phyloP scores from a whole-genome alignment of 2,329 filamentous ascomycete genomes.

The Purpureocillium takamizusanense region DNA sequence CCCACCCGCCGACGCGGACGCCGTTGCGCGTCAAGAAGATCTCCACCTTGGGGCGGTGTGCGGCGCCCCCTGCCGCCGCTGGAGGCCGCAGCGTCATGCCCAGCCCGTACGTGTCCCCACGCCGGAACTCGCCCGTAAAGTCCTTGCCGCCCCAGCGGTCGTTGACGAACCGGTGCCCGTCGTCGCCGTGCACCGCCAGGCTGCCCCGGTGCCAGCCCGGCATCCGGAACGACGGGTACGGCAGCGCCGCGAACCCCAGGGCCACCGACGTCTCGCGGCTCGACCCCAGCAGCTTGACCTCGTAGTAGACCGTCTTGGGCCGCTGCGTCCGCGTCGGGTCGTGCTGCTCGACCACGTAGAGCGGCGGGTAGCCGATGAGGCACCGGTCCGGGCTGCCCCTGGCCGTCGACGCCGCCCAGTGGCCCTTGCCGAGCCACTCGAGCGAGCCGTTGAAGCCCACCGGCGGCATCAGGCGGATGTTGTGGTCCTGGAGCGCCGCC shows the following conservation, averaged over 20 bases:
- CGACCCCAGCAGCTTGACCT: slow-evolving; percentile 47
- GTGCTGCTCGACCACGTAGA: slow-evolving; percentile 55
- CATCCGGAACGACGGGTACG: slow-evolving; percentile 68
- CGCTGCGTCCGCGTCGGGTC: slow-evolving; percentile 37
- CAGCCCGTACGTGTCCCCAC: slow-evolving; percentile 59
- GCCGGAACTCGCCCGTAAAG: slow-evolving; percentile 56
- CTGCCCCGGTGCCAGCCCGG: slow-evolving; percentile 75
- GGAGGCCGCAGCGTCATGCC: slow-evolving; percentile 53
- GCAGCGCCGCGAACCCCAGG: slow-evolving; percentile 62
- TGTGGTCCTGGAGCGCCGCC: slow-evolving; percentile 37
- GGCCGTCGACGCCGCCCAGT: slow-evolving; percentile 38
- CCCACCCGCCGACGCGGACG: slow-evolving; percentile 50
- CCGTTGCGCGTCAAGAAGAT: slow-evolving; percentile 65
- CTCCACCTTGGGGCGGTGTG: slow-evolving; percentile 22
- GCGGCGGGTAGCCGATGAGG: slow-evolving; percentile 58
- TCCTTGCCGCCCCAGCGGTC: slow-evolving; percentile 63
- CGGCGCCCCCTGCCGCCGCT: slow-evolving; percentile 18
- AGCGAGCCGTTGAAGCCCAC: slow-evolving; percentile 37
- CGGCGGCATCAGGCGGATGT: slow-evolving; percentile 47
- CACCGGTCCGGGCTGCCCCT: slow-evolving; percentile 47
- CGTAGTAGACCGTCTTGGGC: slow-evolving; percentile 58
- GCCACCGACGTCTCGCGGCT: slow-evolving; percentile 45
- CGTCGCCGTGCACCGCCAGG: slow-evolving; percentile 70
- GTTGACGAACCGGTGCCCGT: slow-evolving; percentile 68
- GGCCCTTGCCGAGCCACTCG: slow-evolving; percentile 34